A percentile compares a stretch with the other conserved stretches of the same genome.
phyloP scores from a whole-genome alignment of 2,329 filamentous ascomycete species.

The Thermothelomyces thermophilus region DNA sequence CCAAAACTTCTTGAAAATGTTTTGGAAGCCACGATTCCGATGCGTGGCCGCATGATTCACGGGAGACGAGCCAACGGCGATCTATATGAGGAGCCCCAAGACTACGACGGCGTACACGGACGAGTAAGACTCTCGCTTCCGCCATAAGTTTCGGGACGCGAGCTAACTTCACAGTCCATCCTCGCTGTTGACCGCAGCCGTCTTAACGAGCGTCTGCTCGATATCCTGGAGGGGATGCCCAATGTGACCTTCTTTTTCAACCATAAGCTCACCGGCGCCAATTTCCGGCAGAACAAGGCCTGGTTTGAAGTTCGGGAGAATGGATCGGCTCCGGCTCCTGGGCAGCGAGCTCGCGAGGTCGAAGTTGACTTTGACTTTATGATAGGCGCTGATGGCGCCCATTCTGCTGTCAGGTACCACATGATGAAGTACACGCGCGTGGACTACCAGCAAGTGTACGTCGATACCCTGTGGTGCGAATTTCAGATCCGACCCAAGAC shows the following conservation, averaged over 20 bases:
- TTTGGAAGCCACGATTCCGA: constrained; percentile 74
- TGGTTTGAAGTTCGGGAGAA: constrained; percentile 68
- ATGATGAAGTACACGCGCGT: constrained; percentile 92
- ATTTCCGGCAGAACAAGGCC: constrained; percentile 70
- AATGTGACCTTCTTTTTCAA: constrained; percentile 92
- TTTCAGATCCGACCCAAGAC: constrained; percentile 65
- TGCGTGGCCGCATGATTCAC: constrained; percentile 97
- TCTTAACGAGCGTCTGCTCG: constrained; percentile 76
- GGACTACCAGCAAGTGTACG: constrained; percentile 89
- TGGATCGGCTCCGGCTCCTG: constrained; percentile 20
- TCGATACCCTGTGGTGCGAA: constrained; percentile 96
- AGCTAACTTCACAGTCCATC: constrained; percentile 53
- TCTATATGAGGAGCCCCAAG: constrained; percentile 71
- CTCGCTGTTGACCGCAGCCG: constrained; percentile 78
- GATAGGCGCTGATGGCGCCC: constrained; percentile 90
- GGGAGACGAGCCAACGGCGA: constrained; percentile 56
- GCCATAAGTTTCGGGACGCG: neutral
- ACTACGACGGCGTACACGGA: constrained; percentile 76
- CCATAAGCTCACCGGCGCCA: constrained; percentile 85
- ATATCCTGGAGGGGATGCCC: constrained; percentile 72
- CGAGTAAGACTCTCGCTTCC: constrained; percentile 48
- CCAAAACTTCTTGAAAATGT: constrained; percentile 65
- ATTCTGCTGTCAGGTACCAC: constrained; percentile 84
- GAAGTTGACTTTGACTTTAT: constrained; percentile 86
- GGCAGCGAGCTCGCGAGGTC: constrained; percentile 57